These are phyloP conservation scores for Penicillium sp. DNA, from an alignment of 2,329 filamentous ascomycete genomes.

Conservation along the genomic window DNA sequence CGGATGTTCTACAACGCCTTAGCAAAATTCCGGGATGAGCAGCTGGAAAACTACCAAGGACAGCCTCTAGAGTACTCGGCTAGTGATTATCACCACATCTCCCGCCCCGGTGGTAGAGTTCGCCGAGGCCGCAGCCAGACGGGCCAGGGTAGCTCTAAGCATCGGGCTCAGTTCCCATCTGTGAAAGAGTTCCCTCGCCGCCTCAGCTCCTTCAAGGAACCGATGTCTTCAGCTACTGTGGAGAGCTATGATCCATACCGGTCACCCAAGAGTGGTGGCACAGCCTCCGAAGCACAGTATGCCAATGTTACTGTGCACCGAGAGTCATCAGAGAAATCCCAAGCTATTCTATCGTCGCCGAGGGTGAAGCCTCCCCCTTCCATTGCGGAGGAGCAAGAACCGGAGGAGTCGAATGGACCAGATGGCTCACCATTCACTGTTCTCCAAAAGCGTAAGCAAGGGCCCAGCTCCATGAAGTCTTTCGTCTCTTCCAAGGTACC, in stretches of 20 bases:
- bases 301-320: conserved; percentile 69
- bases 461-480: conserved; percentile 35
- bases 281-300: conserved; percentile 54
- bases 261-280: conserved; percentile 58
- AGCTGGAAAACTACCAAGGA: conserved; percentile 79
- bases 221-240: conserved; percentile 44
- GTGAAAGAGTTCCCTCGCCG: conserved; percentile 53
- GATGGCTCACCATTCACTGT: conserved; percentile 32
- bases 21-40: conserved; percentile 74
- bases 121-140: conserved; percentile 30
- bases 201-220: conserved; percentile 50
- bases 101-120: conserved; percentile 35
- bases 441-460: conserved; percentile 32
- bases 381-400: conserved; percentile 23
- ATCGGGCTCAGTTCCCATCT: conserved; percentile 56
- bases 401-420: conserved; percentile 10
- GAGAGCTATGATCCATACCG: conserved; percentile 83
- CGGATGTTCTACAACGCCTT: conserved; percentile 90
- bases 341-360: not conserved
- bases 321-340: conserved; percentile 22
- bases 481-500: conserved; percentile 47
- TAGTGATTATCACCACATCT: conserved; percentile 85
- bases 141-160: conserved; percentile 32
- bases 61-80: conserved; percentile 76
- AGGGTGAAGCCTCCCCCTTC: conserved; percentile 16